These are phyloP conservation scores for Coniochaeta pulveracea DNA, from an alignment of 2,329 filamentous ascomycete genomes.

Conservation along the genomic window DNA sequence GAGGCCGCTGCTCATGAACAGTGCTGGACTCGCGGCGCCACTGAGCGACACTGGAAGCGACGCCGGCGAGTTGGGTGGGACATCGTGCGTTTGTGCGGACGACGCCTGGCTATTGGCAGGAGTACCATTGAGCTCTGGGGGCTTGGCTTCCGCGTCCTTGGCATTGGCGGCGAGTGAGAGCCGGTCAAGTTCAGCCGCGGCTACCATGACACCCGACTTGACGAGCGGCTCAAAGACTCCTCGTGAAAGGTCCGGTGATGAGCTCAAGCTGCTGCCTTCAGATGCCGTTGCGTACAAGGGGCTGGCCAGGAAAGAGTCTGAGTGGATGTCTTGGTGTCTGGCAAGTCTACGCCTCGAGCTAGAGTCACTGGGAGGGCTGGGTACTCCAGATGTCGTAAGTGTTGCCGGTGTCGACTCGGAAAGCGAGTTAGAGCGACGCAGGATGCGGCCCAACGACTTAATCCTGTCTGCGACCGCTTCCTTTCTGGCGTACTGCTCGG, in stretches of 20 bases:
- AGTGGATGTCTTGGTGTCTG: neutral
- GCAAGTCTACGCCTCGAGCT: neutral
- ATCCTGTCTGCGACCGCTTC: neutral
- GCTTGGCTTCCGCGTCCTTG: neutral
- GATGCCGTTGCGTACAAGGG: neutral
- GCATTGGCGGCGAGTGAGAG: neutral
- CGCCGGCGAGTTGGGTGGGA: neutral
- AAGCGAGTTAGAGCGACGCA: neutral
- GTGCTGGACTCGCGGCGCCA: neutral
- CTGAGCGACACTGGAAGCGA: neutral
- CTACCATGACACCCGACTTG: neutral
- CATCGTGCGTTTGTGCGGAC: neutral
- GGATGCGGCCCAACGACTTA: constrained; percentile 1
- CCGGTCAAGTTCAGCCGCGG: constrained; percentile 1
- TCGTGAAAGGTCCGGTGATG: neutral
- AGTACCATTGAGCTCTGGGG: neutral
- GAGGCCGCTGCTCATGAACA: neutral
- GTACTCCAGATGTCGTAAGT: neutral
- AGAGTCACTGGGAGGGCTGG: neutral
- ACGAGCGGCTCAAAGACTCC: constrained; percentile 1
- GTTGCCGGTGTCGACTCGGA: neutral
- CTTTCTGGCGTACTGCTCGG: neutral
- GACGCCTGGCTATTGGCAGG: neutral
- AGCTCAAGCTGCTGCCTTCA: neutral
- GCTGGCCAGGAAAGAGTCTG: neutral